A percentile compares a stretch with the other conserved stretches of the same genome.
These are phyloP conservation scores for Ligustrum vulgare DNA, from an alignment of 257 asterid genomes.

Conservation along the genomic window DNA sequence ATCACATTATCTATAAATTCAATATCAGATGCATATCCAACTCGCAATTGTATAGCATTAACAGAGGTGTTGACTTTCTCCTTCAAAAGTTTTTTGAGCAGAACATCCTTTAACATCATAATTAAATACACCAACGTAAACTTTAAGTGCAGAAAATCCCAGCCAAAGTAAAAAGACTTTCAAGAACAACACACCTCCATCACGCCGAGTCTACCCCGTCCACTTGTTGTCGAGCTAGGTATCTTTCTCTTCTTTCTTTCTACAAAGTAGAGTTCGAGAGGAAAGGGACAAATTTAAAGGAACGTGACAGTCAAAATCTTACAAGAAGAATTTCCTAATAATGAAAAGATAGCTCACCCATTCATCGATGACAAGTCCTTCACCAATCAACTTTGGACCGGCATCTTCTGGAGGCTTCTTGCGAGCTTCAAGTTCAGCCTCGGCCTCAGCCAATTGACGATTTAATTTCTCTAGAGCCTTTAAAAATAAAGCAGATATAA, in stretches of 20 bases:
- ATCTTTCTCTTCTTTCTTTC: conserved; percentile 98
- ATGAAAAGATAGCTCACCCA: conserved; percentile 58
- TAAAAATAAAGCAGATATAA: conserved; percentile 12
- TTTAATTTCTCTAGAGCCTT: conserved; percentile 81
- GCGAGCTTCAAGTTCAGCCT: conserved; percentile 78
- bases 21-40: background rate
- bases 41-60: background rate
- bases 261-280: conserved; percentile 24
- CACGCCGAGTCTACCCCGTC: conserved; percentile 76
- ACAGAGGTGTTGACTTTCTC: background rate
- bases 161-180: conserved; percentile 6
- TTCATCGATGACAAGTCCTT: conserved; percentile 93
- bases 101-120: conserved; percentile 8
- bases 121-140: conserved; percentile 32
- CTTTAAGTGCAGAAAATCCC: conserved; percentile 20
- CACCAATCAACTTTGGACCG: conserved; percentile 75
- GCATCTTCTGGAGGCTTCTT: conserved; percentile 77
- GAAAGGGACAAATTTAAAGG: conserved; percentile 13
- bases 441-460: conserved; percentile 81
- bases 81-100: background rate
- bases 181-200: conserved; percentile 22
- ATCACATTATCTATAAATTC: background rate
- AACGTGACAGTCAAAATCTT: background rate
- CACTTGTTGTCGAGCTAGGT: conserved; percentile 85
- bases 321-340: background rate